Evolutionary conservation across 257 asterid genomes (phyloP).

Genomic region (Agastache rugosa): DNA sequence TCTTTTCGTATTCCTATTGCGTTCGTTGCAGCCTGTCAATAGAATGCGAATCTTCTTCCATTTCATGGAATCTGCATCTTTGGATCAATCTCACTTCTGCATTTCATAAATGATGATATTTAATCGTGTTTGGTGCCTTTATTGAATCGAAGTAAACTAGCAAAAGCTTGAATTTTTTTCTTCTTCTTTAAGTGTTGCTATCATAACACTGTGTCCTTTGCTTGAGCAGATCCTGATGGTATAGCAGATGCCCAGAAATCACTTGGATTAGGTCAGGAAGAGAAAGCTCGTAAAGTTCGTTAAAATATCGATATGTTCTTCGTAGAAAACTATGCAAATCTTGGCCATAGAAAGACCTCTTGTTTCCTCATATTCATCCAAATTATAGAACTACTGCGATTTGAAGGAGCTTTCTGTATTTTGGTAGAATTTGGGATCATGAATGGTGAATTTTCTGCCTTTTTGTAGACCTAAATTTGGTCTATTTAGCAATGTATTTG

Average conservation of each 20-base stretch:
- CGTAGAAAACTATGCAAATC: background rate
- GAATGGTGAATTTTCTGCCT: background rate
- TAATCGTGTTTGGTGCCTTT: background rate
- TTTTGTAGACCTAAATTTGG: background rate
- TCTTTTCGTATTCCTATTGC: background rate
- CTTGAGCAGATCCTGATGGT: slow-evolving; percentile 85
- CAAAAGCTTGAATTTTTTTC: background rate
- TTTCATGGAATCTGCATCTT: background rate
- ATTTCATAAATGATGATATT: background rate
- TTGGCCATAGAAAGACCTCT: background rate
- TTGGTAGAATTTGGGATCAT: background rate
- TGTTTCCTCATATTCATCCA: background rate
- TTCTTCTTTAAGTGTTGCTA: slow-evolving; percentile 4
- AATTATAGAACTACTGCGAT: background rate
- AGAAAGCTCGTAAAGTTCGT: slow-evolving; percentile 77
- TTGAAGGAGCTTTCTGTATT: background rate
- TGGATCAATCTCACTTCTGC: background rate
- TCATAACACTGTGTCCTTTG: slow-evolving; percentile 16
- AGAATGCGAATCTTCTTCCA: background rate
- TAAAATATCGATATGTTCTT: slow-evolving; percentile 24
- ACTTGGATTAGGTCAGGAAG: slow-evolving; percentile 92
- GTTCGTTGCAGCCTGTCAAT: background rate
- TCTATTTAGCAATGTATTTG: background rate
- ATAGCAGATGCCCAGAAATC: slow-evolving; percentile 93
- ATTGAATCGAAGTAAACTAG: background rate